Evolutionary conservation across 1,284 basidiomycete species (phyloP), one percentile per base, ranked within the genome.

Genomic region (Rugosomyces carneus): DNA sequence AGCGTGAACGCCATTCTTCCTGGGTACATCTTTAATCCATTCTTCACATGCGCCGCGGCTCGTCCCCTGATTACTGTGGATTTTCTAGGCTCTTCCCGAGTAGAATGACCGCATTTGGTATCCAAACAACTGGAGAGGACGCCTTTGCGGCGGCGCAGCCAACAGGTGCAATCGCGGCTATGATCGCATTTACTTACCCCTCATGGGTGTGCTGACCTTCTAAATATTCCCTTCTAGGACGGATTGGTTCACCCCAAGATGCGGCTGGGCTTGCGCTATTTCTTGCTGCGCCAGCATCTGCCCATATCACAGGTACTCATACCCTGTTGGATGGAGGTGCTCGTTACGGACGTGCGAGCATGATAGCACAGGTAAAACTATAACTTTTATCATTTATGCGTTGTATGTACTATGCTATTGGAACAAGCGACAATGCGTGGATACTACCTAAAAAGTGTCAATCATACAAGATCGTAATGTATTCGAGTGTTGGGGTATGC

Each of bases 1-100:
- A 88, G 84, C 37, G 89, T 92, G n/a, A 94, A 94, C 57, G 87
- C 89, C 8, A 90, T 93, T 45, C 61, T 68, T 44, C 89, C 89
- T 3, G 88, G 84, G 82, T 81, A 60, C 37, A 40, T 16, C 16
- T 49, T 0, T 42, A 46, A 9, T 20, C 29, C 24, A 26, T 20
- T 8, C 11, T 40, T 37, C 34, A 31, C 27, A 37, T 37, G 10
- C 48, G 35, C 21, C 39, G 39, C 37, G 27, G 27, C 4, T 23
- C 27, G 13, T 29, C 31, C 31, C 13, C 13, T 34, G 13, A 34
- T 16, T 5, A n/a, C 4, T 16, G 31, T 3, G 5, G 4, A 29
- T 29, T 7, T 7, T 13, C 13, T 54, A 87, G 85, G 7, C 70
- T 91, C 13, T 93, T 91, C 68, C 88, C 87, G 0, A 87, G 84